Evolutionary conservation across 1,284 basidiomycete species (phyloP), one percentile per base, ranked within the genome.

Genomic region (Apiotrichum akiyoshidainum): DNA sequence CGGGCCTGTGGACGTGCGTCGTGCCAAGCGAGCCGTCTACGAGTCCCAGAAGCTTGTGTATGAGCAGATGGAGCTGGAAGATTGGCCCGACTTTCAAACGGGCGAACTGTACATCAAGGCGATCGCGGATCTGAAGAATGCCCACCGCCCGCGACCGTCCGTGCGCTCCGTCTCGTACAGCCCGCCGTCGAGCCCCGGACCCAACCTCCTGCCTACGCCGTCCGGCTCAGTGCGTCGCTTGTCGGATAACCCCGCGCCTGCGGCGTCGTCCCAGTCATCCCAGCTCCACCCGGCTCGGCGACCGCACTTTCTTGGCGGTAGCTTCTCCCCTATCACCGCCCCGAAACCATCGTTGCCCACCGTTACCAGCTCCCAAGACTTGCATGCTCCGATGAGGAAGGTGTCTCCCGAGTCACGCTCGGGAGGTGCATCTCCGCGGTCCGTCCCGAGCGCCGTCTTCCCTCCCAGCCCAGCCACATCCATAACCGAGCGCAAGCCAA

Each of bases 91-190:
- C 9, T 98, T 99, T 73, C 85, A 87, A 67, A 81, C 84, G 60
- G 92, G 89, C 41, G 91, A 94, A 67, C 82, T 97, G 11, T 97
- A 90, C 85, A 88, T 92, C 78, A 87, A 91, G 55, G 92, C 91
- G 0, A 80, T 89, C 2, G 85, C 87, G 2, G 91, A 97, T 69
- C 80, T 87, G 4, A 65, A 61, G 55, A 45, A 41, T 2, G 35
- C 51, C 3, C 31, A 49, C 3, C 48, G 21, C 1, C 47, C 49
- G 0, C 49, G 47, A n/a, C 37, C 35, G 1, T 7, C 17, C 8
- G 22, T 35, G 2, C 42, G 49, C 16, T 40, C 49, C 0, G 52
- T 49, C 5, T 58, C 55, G 37, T 41, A 21, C 26, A n/a, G 17
- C 40, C 44, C 53, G 17, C 46, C 53, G 4, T 39, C 46, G 42